Evolutionary conservation across 2,329 filamentous ascomycete genomes (phyloP).

Genomic region (Fusarium liriodendri): DNA sequence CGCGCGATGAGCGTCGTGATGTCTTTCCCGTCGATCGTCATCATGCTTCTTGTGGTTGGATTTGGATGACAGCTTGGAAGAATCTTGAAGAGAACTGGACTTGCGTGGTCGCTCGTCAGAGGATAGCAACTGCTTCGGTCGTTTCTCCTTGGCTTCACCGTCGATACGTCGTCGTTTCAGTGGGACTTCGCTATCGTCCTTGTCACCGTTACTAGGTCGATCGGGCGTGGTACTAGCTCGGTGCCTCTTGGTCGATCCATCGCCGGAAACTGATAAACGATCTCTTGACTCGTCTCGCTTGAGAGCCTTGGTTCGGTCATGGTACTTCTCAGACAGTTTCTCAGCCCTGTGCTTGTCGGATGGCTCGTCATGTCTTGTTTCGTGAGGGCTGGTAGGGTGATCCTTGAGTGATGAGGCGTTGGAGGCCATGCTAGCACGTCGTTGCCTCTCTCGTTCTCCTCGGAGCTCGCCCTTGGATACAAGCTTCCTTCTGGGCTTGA

Average conservation of each 20-base stretch:
- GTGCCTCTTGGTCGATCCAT: constrained; percentile 67
- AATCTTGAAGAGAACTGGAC: constrained; percentile 55
- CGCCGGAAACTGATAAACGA: constrained; percentile 60
- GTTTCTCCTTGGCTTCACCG: constrained; percentile 62
- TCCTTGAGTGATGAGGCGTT: constrained; percentile 66
- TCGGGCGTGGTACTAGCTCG: constrained; percentile 70
- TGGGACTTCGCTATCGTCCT: constrained; percentile 63
- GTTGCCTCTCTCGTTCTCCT: constrained; percentile 68
- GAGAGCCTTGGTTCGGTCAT: constrained; percentile 69
- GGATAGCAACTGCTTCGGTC: constrained; percentile 55
- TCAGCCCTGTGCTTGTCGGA: constrained; percentile 57
- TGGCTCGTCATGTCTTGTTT: constrained; percentile 60
- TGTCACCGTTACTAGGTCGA: constrained; percentile 61
- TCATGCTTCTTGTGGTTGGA: constrained; percentile 54
- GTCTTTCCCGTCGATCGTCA: constrained; percentile 51
- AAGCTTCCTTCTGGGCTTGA: constrained; percentile 71
- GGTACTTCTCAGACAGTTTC: constrained; percentile 64
- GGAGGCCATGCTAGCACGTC: constrained; percentile 68
- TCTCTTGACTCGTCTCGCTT: constrained; percentile 72
- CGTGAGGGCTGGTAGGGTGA: constrained; percentile 61
- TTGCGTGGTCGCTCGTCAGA: constrained; percentile 61
- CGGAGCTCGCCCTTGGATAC: constrained; percentile 72
- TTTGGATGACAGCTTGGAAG: constrained; percentile 50
- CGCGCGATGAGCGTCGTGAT: constrained; percentile 56
- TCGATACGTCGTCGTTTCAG: constrained; percentile 70